Evolutionary conservation across 1,284 basidiomycete genomes (phyloP), one percentile per base, ranked within the genome.

Genomic region (Cystobasidium sp.): DNA sequence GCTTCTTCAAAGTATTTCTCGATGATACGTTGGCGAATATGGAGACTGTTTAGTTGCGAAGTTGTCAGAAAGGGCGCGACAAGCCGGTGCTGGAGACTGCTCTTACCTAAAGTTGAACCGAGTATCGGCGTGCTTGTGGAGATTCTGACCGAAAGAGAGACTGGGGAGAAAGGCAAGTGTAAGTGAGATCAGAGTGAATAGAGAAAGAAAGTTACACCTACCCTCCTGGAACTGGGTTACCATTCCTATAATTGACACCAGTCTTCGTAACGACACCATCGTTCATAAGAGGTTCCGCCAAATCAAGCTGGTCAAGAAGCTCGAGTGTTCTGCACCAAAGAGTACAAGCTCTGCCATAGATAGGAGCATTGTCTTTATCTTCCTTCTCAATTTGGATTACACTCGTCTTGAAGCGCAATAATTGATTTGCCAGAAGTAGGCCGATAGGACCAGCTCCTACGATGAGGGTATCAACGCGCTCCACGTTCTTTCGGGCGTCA

Each of bases 11-110:
- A 64, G 43, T 37, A 39, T 9, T 63, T 51, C 37, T 76, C 75
- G 44, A 65, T 76, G 41, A 74, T 43, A n/a, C 67, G 71, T 51
- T 76, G 75, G n/a, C 75, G 71, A n/a, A 76, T 43, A 49, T 76
- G 75, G 1, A 76, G 62, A 51, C 63, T 73, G 49, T 20, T 4
- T 5, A 4, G 37, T 3, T 18, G 37, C 22, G 39, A 3, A 31
- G 1, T 1, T n/a, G 14, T 37, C 20, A 31, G 37, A n/a, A n/a
- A n/a, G n/a, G n/a, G n/a, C n/a, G n/a, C n/a, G n/a, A n/a, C n/a
- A n/a, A n/a, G n/a, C n/a, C n/a, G n/a, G n/a, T n/a, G n/a, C n/a
- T n/a, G n/a, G n/a, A 37, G 9, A 14, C 14, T n/a, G 14, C 7
- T 31, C 61, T 47, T 6, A 71, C 59, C 67, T 66, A 49, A 76